Evolutionary conservation across 2,329 filamentous ascomycete genomes (phyloP), one percentile per base, ranked within the genome.

Genomic region (Fusarium sp.): DNA sequence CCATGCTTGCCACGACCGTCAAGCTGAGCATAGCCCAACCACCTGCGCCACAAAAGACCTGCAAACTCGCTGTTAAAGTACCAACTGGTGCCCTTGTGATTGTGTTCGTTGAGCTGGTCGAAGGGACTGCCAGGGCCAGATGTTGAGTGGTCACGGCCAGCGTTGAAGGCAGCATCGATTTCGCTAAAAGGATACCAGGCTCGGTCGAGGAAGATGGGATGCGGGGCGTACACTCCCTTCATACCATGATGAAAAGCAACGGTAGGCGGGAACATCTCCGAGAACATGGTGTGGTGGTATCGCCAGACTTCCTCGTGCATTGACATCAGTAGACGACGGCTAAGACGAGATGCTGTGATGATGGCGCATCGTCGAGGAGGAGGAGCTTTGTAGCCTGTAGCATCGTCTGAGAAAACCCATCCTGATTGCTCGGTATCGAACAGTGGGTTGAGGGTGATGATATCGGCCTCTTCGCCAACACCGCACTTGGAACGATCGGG

Each of bases 51-150:
- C 71, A 97, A 77, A n/a, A 91, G 87, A 7, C 90, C 87, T 1
- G 92, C 90, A 76, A 96, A 97, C 52, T 90, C 87, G 24, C 90
- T 90, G 73, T 94, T 92, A 80, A 94, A 97, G 80, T 95, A 97
- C 92, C 92, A 97, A 46, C 87, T 94, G 45, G 90, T 91, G 16
- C 93, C 92, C 73, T 89, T 88, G 82, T 95, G 94, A 79, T 95
- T 95, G 79, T 94, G 92, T 80, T 97, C 93, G 56, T 93, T 90
- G 70, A 88, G 86, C 22, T 86, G 75, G 60, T 90, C 89, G 72
- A 91, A 94, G 9, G 92, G 86, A 42, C 89, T 91, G 38, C 91
- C 89, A 30, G 84, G 83, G 2, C 91, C 88, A 10, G 90, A 88
- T 0, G 89, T 86, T 2, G 87, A 89, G 67, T 89, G 89, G 72